Base-by-base conservation (phyloP, 805 yeast species). In the Wickerhamiella brachini region DNA sequence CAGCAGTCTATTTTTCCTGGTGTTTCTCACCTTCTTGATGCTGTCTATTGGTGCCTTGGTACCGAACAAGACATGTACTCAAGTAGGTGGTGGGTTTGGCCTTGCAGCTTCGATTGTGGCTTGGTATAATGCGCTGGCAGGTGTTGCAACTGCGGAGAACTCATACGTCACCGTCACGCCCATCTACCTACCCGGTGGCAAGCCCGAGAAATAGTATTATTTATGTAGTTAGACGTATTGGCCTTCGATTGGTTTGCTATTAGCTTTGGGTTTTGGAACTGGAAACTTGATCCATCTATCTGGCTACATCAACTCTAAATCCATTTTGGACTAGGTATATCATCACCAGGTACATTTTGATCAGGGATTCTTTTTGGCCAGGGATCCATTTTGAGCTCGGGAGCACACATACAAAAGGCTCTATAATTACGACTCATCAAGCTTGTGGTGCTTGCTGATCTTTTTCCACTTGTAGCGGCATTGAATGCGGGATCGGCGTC, bases 381-480 rank as follows among this genome's bases (percentile, higher is more conserved):
- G n/a, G n/a, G n/a, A n/a, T n/a, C n/a, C n/a, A n/a, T n/a, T n/a
- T n/a, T n/a, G n/a, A n/a, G n/a, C n/a, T n/a, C n/a, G n/a, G n/a
- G n/a, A n/a, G n/a, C n/a, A n/a, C n/a, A n/a, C n/a, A n/a, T n/a
- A n/a, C n/a, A n/a, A n/a, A n/a, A n/a, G n/a, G n/a, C n/a, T n/a
- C n/a, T n/a, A n/a, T n/a, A n/a, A 26, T 26, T 26, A 26, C 31
- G 4, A 13, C 41, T 13, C 41, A 3, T 37, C 41, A 6, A 37
- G 8, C 17, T 37, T 37, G 20, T n/a, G 44, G n/a, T 20, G 22
- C 59, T 79, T 81, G 49, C 80, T 67, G 5, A 88, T 61, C 67
- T 89, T 90, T 62, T 83, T 83, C 96, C 97, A 90, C 64, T 90
- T 90, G 67, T 90, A 90, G 53, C 97, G 77, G 65, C 97, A 89